These are phyloP conservation scores for Nissolia schottii DNA, from an alignment of 306 rosid species.

Conservation along the genomic window DNA sequence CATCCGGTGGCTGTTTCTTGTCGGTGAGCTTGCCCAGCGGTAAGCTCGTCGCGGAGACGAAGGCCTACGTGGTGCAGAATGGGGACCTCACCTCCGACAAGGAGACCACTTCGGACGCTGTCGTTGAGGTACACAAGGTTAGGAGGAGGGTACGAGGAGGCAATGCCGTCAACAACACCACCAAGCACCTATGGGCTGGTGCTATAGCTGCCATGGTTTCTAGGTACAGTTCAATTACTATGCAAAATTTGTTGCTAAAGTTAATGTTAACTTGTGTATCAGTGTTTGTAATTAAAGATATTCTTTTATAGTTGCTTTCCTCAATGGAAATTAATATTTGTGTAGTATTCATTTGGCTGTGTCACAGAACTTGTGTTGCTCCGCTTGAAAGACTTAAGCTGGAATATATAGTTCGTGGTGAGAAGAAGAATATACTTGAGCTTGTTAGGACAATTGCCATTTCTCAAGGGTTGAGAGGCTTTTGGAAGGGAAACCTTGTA, in stretches of 20 bases:
- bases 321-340: too few species aligned
- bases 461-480: conserved; percentile 88
- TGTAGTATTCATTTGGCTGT: conserved; percentile 4
- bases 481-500: conserved; percentile 94
- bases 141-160: conserved; percentile 35
- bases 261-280: background rate
- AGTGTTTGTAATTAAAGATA: background rate
- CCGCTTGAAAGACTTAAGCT: conserved; percentile 98
- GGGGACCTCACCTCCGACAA: conserved; percentile 47
- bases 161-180: conserved; percentile 71
- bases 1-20: conserved; percentile 41
- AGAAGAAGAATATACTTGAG: conserved; percentile 59
- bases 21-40: conserved; percentile 62
- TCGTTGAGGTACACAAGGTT: conserved; percentile 33
- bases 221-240: conserved; percentile 44
- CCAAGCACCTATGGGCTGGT: conserved; percentile 95
- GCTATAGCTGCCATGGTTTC: conserved; percentile 99
- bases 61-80: conserved; percentile 36
- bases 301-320: background rate
- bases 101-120: conserved; percentile 15
- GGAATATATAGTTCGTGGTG: conserved; percentile 90
- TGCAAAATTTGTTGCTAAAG: too few species aligned
- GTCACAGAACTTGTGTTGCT: conserved; percentile 88
- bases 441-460: conserved; percentile 60
- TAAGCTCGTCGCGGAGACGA: conserved; percentile 42